A percentile compares a stretch with the other conserved stretches of the same genome.
Conservation (phyloP, 2,329 filamentous ascomycete species). For the Hypoxylon rubiginosum region DNA sequence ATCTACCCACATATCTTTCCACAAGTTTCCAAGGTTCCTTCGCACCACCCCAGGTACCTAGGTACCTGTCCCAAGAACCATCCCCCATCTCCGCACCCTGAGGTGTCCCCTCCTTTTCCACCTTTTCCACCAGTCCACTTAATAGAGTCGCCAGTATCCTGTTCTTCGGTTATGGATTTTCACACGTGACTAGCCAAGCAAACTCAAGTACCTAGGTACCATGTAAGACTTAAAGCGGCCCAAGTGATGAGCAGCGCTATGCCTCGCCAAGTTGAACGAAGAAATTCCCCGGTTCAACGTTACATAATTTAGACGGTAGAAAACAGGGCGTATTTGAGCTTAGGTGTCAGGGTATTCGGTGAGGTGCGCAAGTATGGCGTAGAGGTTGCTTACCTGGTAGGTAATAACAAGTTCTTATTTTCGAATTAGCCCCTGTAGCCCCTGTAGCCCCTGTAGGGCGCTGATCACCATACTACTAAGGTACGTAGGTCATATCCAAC, state of each 20-base stretch:
- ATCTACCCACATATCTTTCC: slow-evolving; percentile 23
- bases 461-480: slow-evolving; percentile 25
- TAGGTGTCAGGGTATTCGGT: slow-evolving; percentile 30
- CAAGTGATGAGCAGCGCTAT: slow-evolving; percentile 14
- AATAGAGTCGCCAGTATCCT: slow-evolving; percentile 31
- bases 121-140: too few relatives aligned
- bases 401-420: slow-evolving; percentile 18
- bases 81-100: slow-evolving; percentile 17
- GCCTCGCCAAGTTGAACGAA: slow-evolving; percentile 1
- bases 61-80: background rate
- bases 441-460: slow-evolving; percentile 26
- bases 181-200: slow-evolving; percentile 36
- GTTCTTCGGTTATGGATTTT: slow-evolving; percentile 16
- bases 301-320: slow-evolving; percentile 10
- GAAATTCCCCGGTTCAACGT: slow-evolving; percentile 13
- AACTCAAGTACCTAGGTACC: too few relatives aligned
- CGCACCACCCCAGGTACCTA: background rate
- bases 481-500: too few relatives aligned
- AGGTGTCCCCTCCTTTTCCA: slow-evolving; percentile 39
- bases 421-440: too few relatives aligned
- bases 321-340: slow-evolving; percentile 2
- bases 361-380: slow-evolving; percentile 9
- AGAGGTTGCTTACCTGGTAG: slow-evolving; percentile 2
- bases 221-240: background rate
- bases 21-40: slow-evolving; percentile 12